These are phyloP conservation scores for Phytophthora foliorum DNA, from an alignment of 352 stramenopile species.

Conservation along the genomic window DNA sequence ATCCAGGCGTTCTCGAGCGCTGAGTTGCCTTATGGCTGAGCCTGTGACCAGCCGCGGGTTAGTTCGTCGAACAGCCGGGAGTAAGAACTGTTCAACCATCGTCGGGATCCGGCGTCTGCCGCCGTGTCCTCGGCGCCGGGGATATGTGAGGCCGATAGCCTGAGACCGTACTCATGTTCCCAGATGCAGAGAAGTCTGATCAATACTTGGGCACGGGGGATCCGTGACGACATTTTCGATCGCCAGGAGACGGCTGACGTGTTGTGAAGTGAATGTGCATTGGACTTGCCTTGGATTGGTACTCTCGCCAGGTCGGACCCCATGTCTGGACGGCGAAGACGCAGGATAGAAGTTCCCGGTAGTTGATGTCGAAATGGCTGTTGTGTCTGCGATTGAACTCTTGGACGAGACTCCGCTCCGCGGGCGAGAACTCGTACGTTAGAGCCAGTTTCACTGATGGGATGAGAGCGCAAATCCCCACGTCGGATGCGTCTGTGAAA, in stretches of 20 bases:
- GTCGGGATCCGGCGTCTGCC: conserved; percentile 1
- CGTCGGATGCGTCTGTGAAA: conserved; percentile 18
- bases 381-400: background rate
- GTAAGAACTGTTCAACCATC: background rate
- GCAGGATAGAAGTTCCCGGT: conserved; percentile 6
- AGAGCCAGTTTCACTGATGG: background rate
- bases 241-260: conserved; percentile 18
- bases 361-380: conserved; percentile 11
- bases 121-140: background rate
- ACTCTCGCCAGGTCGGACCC: background rate
- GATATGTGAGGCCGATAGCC: conserved; percentile 10
- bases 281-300: background rate
- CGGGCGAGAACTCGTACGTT: background rate
- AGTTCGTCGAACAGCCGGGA: background rate
- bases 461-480: conserved; percentile 9
- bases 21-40: background rate
- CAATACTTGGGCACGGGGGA: conserved; percentile 14
- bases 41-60: background rate
- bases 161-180: background rate
- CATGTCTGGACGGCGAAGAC: background rate
- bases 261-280: conserved; percentile 33
- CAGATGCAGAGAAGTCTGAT: conserved; percentile 1
- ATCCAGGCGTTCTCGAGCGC: background rate
- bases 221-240: background rate
- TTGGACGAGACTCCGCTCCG: background rate